Percentiles rank a stretch among this genome's conserved stretches.
Evolutionary conservation across 345 rosid species (phyloP).

Genomic region (Hevea brasiliensis): DNA sequence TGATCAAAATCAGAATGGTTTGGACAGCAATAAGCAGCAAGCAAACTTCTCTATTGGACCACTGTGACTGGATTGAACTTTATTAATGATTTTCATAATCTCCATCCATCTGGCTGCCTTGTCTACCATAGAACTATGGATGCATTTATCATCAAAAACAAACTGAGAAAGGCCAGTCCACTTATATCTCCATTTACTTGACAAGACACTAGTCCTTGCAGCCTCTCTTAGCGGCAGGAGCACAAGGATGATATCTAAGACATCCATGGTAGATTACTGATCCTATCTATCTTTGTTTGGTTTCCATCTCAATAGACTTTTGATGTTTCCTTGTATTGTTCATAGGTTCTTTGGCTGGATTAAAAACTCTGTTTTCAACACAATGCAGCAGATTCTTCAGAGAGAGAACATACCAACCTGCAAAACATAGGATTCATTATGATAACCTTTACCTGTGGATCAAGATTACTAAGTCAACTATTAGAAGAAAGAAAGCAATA

Average conservation of each 20-base stretch:
- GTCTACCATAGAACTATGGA: constrained; percentile 10
- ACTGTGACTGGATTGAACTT: constrained; percentile 17
- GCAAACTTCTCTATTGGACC: constrained; percentile 37
- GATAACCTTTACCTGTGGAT: not conserved
- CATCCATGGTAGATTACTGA: constrained; percentile 33
- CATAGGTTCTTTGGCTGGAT: not conserved
- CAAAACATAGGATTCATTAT: not conserved
- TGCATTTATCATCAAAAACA: constrained; percentile 34
- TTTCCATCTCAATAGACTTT: constrained; percentile 4
- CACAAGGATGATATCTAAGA: constrained; percentile 29
- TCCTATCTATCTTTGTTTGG: constrained; percentile 24
- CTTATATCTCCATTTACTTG: constrained; percentile 37
- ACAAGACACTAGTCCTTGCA: constrained; percentile 32
- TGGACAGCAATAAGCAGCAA: constrained; percentile 25
- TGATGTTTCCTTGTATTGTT: not conserved
- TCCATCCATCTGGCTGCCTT: constrained; percentile 26
- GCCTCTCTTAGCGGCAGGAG: constrained; percentile 36
- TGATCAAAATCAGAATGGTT: constrained; percentile 26
- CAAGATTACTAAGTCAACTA: not conserved
- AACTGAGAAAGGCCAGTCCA: constrained; percentile 36
- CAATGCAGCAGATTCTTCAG: not conserved
- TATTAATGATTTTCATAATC: constrained; percentile 25
- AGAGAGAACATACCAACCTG: not conserved
- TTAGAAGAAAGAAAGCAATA: not conserved
- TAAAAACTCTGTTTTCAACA: not conserved